phyloP scores from a whole-genome alignment of 495 filamentous ascomycete species.

The Neurospora sp. region DNA sequence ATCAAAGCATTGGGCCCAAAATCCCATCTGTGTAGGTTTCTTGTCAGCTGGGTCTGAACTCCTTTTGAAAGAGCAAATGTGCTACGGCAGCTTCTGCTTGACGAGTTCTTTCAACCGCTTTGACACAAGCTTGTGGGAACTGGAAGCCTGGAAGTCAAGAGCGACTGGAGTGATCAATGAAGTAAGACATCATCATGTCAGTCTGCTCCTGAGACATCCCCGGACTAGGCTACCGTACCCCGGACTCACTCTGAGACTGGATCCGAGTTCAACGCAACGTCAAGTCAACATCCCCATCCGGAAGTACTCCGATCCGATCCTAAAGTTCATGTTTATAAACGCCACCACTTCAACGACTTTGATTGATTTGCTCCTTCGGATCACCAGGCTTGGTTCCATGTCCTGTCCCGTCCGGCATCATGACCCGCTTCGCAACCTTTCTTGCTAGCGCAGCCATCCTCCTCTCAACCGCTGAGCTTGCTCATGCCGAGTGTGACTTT shows the following conservation, averaged over 20 bases:
- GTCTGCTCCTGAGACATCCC: neutral
- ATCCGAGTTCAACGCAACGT: neutral
- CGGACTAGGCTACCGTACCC: neutral
- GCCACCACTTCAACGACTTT: too few relatives aligned
- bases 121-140: neutral
- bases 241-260: neutral
- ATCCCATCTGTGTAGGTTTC: neutral
- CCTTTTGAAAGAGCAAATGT: neutral
- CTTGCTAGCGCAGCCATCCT: neutral
- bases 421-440: neutral
- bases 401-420: neutral
- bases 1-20: neutral
- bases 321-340: neutral
- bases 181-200: neutral
- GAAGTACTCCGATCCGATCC: neutral
- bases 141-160: too few relatives aligned
- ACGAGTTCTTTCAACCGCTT: neutral
- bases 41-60: neutral
- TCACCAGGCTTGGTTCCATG: neutral
- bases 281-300: neutral
- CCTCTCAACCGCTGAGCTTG: neutral
- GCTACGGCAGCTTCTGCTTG: neutral
- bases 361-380: neutral
- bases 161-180: neutral
- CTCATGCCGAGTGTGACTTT: neutral